Percentiles rank a stretch among this genome's conserved stretches.
Conservation (phyloP, 306 rosid genomes). For the Prunus kanzakura region DNA sequence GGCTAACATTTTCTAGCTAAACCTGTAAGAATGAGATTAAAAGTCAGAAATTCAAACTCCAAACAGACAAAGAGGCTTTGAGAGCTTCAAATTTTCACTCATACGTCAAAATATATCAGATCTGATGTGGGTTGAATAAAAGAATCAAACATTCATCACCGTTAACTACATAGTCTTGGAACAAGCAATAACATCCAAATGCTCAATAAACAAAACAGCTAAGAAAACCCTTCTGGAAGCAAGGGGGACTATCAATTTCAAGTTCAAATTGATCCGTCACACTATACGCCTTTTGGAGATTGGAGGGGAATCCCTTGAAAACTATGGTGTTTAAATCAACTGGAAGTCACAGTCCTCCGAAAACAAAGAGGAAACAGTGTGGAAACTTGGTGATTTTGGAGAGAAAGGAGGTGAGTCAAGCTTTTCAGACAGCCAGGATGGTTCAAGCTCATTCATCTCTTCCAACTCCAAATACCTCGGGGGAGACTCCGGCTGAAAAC, state of each 20-base stretch:
- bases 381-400: too few species aligned
- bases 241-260: neutral
- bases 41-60: too few species aligned
- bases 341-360: too few species aligned
- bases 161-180: neutral
- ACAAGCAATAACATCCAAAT: neutral
- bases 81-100: neutral
- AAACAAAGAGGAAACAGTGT: too few species aligned
- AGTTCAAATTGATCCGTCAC: neutral
- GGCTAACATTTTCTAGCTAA: too few species aligned
- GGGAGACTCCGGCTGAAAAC: slow-evolving; percentile 29
- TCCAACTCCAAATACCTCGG: slow-evolving; percentile 25
- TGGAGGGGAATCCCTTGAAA: neutral
- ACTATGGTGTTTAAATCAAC: neutral
- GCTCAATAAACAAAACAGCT: neutral
- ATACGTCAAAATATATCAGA: too few species aligned
- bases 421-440: too few species aligned
- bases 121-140: neutral
- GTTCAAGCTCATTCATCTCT: slow-evolving; percentile 19
- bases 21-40: too few species aligned
- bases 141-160: neutral
- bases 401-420: too few species aligned
- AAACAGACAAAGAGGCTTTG: too few species aligned
- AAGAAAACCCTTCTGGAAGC: neutral
- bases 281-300: neutral